Evolutionary conservation across 2,329 filamentous ascomycete species (phyloP).

Genomic region (Curvularia eragrostidis): DNA sequence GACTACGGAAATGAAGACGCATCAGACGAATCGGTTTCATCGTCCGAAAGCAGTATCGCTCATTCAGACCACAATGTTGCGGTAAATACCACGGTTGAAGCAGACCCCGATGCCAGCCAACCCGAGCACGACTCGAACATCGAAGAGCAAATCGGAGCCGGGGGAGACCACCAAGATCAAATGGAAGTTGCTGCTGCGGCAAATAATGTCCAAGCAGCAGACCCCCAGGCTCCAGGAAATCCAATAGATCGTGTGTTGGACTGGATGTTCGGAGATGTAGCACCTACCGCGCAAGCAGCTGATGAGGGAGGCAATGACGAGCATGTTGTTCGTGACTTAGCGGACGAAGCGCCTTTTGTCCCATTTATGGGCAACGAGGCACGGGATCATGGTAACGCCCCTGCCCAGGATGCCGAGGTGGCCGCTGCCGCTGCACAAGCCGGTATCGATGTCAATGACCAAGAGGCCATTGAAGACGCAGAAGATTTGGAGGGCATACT

Average conservation of each 20-base stretch:
- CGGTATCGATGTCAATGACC: conserved; percentile 71
- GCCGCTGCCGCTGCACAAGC: conserved; percentile 70
- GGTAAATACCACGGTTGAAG: conserved; percentile 6
- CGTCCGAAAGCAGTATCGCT: conserved; percentile 7
- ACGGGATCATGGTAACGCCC: conserved; percentile 34
- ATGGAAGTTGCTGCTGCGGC: conserved; percentile 13
- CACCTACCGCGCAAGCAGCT: conserved; percentile 32
- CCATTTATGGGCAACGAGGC: conserved; percentile 56
- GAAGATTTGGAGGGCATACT: conserved; percentile 97
- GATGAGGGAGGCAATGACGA: conserved; percentile 60
- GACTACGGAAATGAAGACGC: conserved; percentile 11
- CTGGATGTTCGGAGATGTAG: conserved; percentile 59
- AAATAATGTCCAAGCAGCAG: conserved; percentile 15
- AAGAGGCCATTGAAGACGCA: conserved; percentile 77
- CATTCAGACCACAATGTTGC: conserved; percentile 11
- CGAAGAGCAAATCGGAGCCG: conserved; percentile 5
- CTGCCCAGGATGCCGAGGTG: conserved; percentile 62
- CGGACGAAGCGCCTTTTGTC: conserved; percentile 67
- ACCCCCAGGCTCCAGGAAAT: conserved; percentile 21
- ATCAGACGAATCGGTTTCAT: conserved; percentile 5
- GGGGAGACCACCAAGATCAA: conserved; percentile 4
- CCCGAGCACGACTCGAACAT: conserved; percentile 5
- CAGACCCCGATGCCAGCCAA: conserved; percentile 11
- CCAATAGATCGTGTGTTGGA: conserved; percentile 48
- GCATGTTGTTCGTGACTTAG: conserved; percentile 64